Evolutionary conservation across 768 basidiomycete species (phyloP), one percentile per base, ranked within the genome.

Genomic region (Phallus indusiatus): DNA sequence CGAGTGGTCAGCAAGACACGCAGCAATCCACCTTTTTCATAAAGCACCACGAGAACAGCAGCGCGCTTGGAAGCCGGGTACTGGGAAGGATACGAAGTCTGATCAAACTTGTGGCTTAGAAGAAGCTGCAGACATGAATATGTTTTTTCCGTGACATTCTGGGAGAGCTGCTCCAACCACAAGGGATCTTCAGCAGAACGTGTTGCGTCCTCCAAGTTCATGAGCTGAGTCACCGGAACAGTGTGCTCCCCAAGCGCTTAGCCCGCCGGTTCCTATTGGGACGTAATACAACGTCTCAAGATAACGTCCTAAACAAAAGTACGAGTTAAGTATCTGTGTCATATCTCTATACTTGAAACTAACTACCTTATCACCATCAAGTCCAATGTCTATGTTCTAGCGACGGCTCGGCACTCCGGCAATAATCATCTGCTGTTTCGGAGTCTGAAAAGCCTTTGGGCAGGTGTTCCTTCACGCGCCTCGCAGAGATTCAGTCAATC

Each of bases 1-100:
- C 93, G 81, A 3, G 93, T 95, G 1, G 93, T 95, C 56, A 95
- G 73, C 20, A 94, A 74, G 5, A 94, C 90, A 12, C 85, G 81
- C 6, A 94, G 71, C 48, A 78, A 70, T 17, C 81, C 85, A 3
- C 73, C 76, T n/a, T 79, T 72, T 68, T 94, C 87, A 62, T 83
- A 94, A 1, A 95, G 72, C 11, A 92, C 74, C 1, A 94, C 82
- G 2, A 94, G 76, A 0, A 94, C 90, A 8, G 88, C 88, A 5
- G 84, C 90, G 12, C 83, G 79, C 66, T 77, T 84, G 53, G 67
- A 70, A 16, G 56, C 63, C 10, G 75, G 65, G 48, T 75, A 71
- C 7, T 59, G 61, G 18, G 72, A 71, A 24, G 75, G 78, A 54
- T 17, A 12, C 18, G n/a, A 35, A 48, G 20, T 20, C 18, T 36